phyloP scores from a whole-genome alignment of 495 filamentous ascomycete species.

The Podospora fimiseda region DNA sequence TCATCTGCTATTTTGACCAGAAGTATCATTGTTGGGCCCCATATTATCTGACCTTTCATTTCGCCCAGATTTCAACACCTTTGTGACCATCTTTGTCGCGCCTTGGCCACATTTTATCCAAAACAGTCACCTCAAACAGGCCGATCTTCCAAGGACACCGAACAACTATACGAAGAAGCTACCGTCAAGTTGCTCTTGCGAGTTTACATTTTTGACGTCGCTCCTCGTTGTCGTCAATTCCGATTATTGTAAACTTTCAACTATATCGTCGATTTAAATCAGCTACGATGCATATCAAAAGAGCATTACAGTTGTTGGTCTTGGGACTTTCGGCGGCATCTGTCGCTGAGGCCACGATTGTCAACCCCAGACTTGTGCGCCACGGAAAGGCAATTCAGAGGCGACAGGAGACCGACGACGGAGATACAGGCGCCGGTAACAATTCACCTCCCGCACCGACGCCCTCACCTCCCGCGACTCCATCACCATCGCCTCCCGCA shows the following conservation, averaged over 20 bases:
- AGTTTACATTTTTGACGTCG: background rate
- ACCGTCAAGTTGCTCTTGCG: background rate
- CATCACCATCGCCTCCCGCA: conserved; percentile 5
- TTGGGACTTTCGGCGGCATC: conserved; percentile 35
- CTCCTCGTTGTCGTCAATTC: background rate
- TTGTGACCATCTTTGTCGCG: background rate
- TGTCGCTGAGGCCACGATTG: conserved; percentile 35
- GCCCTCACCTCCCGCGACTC: conserved; percentile 7
- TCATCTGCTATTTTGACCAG: background rate
- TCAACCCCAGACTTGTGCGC: conserved; percentile 18
- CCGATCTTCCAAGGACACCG: background rate
- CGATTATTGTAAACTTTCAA: background rate
- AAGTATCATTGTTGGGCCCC: conserved; percentile 1
- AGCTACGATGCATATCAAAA: conserved; percentile 33
- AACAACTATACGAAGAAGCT: background rate
- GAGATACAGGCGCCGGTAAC: background rate
- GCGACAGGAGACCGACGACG: conserved; percentile 16
- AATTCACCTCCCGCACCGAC: conserved; percentile 7
- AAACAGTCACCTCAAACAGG: conserved; percentile 2
- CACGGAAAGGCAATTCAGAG: conserved; percentile 15
- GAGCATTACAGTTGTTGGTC: conserved; percentile 31
- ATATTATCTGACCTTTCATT: conserved; percentile 10
- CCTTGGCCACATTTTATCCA: conserved; percentile 3
- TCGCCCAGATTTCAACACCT: conserved; percentile 1
- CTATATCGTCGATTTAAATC: background rate